Evolutionary conservation across 1,284 basidiomycete species (phyloP).

Genomic region (Cystobasidium slooffiae): DNA sequence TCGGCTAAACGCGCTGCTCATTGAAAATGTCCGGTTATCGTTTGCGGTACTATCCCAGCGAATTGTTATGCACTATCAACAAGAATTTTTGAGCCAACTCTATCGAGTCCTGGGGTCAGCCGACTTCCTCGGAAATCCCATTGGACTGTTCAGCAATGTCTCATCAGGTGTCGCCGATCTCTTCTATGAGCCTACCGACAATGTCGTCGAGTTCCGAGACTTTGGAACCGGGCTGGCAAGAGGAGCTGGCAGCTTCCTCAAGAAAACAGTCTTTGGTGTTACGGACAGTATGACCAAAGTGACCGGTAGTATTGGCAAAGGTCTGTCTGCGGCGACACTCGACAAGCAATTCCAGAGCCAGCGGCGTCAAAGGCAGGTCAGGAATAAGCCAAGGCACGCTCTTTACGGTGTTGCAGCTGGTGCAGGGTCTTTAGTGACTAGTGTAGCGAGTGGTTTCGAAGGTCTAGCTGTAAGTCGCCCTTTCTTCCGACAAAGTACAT

Average conservation of each 20-base stretch:
- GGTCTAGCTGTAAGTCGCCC: constrained; percentile 74
- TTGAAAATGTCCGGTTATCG: constrained; percentile 92
- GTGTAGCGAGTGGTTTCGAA: constrained; percentile 92
- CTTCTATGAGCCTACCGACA: constrained; percentile 98
- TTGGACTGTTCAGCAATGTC: constrained; percentile 97
- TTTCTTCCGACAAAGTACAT: background rate
- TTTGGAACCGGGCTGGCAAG: constrained; percentile 94
- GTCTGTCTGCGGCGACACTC: constrained; percentile 92
- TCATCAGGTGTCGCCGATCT: constrained; percentile 98
- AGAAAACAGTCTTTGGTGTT: constrained; percentile 97
- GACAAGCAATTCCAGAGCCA: constrained; percentile 93
- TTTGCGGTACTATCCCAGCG: constrained; percentile 81
- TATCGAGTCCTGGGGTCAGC: constrained; percentile 96
- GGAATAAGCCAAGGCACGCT: constrained; percentile 94
- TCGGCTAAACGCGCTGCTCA: constrained; percentile 89
- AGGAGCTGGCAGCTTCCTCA: constrained; percentile 97
- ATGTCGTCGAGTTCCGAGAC: constrained; percentile 94
- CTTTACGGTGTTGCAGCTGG: constrained; percentile 96
- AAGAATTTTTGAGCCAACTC: constrained; percentile 90
- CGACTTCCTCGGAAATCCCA: constrained; percentile 82
- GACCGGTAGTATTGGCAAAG: constrained; percentile 96
- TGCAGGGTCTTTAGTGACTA: constrained; percentile 89
- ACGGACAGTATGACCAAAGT: constrained; percentile 96
- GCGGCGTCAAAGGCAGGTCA: constrained; percentile 81
- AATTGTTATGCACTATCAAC: constrained; percentile 89